Evolutionary conservation across 495 filamentous ascomycete genomes (phyloP).

Genomic region (Chaetomium cochliodes): DNA sequence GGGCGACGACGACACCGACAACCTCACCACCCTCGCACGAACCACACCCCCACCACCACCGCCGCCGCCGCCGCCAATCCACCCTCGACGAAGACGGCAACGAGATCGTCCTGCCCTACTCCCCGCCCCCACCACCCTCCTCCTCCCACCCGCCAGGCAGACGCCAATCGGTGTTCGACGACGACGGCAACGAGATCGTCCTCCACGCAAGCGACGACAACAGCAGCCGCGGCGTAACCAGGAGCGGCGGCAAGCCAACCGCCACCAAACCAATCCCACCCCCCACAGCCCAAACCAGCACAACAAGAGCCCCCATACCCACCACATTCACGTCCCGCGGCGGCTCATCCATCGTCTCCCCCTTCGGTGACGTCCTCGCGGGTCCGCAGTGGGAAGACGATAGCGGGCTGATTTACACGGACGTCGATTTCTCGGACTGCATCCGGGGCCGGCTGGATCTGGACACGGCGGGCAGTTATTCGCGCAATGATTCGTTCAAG

Average conservation of each 20-base stretch:
- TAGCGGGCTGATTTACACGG: conserved; percentile 45
- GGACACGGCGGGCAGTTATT: conserved; percentile 77
- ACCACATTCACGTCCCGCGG: conserved; percentile 63
- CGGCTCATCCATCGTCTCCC: conserved; percentile 79
- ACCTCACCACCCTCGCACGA: not conserved
- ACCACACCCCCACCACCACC: no score
- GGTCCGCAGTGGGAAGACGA: conserved; percentile 85
- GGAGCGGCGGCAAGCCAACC: no score
- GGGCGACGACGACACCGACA: conserved; percentile 1
- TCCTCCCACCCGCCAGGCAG: conserved; percentile 3
- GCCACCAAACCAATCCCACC: not conserved
- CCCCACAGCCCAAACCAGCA: conserved; percentile 10
- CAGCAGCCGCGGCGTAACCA: no score
- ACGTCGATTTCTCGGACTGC: conserved; percentile 54
- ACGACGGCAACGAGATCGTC: conserved; percentile 51
- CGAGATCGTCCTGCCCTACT: conserved; percentile 38
- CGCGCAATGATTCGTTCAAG: conserved; percentile 76
- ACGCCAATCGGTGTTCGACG: conserved; percentile 43
- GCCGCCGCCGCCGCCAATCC: conserved; percentile 27
- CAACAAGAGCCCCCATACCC: not conserved
- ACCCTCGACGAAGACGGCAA: conserved; percentile 48
- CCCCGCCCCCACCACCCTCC: not conserved
- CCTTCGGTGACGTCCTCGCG: conserved; percentile 70
- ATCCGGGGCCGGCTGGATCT: conserved; percentile 57
- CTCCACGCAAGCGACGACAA: conserved; percentile 19